Base-by-base conservation (phyloP, 2,329 filamentous ascomycete species). In the Aspergillus pseudotamarii region DNA sequence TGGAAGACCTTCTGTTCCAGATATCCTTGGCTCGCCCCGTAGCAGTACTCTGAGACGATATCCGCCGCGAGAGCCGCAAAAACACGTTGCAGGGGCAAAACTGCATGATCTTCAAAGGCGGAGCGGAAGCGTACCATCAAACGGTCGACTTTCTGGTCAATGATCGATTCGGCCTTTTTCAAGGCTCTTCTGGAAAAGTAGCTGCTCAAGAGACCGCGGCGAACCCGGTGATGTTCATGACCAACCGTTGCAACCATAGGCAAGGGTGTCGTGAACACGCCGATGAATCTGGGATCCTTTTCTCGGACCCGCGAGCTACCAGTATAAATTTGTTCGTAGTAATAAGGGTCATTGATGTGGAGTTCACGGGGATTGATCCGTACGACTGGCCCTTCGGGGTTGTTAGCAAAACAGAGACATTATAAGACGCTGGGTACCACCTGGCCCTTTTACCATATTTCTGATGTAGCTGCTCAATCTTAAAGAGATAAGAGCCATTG, bases 401-500 rank as follows among this genome's bases (percentile, higher is more conserved):
- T 48, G 45, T 48, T 8, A 48, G 45, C 6, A 23, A 48, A 14
- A 9, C 8, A 8, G 1, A 12, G 10, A 8, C 5, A 4, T 0
- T 16, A 0, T 26, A 11, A 1, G 21, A 3, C 2, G 26, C 26
- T n/a, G 16, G 10, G 46, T 36, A 2, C 2, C 0, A 32, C 1
- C 16, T 4, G 8, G 8, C 6, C 14, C 6, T 3, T 28, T 14
- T 51, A 78, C 76, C 77, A 64, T 79, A 79, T 71, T 69, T 50
- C 56, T 71, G 64, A 61, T 79, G 77, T 55, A 78, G 66, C 48
- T 75, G 66, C 28, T 73, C 61, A 23, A 79, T 73, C 60, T 77
- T 69, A 60, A 72, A 77, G 30, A 74, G 69, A 63, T 74, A 79
- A 60, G 66, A 64, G 28, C 76, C 76, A 21, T 59, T 56, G 10